Base-by-base conservation (phyloP, 2,329 filamentous ascomycete genomes). In the Aspergillus sp. region DNA sequence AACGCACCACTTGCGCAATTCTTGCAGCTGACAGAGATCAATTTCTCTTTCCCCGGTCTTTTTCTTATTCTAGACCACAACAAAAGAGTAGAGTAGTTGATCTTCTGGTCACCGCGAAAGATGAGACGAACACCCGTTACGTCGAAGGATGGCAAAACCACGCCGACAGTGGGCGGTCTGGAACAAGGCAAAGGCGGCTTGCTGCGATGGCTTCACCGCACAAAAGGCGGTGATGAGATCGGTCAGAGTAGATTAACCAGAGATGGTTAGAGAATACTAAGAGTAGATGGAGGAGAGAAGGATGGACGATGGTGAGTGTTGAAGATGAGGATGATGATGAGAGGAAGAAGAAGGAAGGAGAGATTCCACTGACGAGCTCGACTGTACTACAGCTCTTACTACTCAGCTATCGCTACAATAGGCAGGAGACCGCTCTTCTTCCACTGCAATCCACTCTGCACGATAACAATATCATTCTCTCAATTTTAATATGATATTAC, bases 141-240 rank as follows among this genome's bases (percentile, higher is more conserved):
- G 25, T 30, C 25, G 25, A 30, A 30, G 25, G 25, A 30, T 64
- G 64, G 64, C 64, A 67, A 67, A 67, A 39, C 12, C 33, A 68
- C 62, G 41, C 48, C 25, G 43, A 52, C 48, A 54, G 53, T 57
- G 60, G 64, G 66, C 66, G 66, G 66, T 68, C 63, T 65, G 61
- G 52, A 46, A 43, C 44, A 51, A 55, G 53, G 56, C 52, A 54
- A 51, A 51, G 46, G 46, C 47, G 49, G 45, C 48, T 49, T 35
- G 39, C 50, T 56, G 53, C 46, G 56, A 63, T 56, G 54, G 45
- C 53, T 64, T 67, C 64, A 67, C 64, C 64, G 64, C 64, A 67
- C 58, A 54, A 58, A 64, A 66, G 64, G 64, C 64, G 64, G 64
- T 66, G 63, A 66, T 66, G 56, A 56, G 49, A 53, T 60, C 58